Evolutionary conservation across 1,139 yeast genomes (phyloP).

Genomic region (Suhomyces taliae): DNA sequence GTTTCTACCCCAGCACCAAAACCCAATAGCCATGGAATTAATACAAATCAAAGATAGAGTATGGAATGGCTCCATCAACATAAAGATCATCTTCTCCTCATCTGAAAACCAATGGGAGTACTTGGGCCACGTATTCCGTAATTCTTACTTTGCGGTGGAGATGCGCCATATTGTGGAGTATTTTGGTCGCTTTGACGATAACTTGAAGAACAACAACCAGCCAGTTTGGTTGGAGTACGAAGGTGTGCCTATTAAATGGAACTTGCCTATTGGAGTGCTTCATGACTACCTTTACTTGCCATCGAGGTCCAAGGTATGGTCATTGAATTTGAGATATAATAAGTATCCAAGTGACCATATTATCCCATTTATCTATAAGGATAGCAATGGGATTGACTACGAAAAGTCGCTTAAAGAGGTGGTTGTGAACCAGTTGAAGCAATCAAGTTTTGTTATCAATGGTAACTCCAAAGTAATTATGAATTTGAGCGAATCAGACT

Average conservation of each 20-base stretch:
- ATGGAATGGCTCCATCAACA: constrained; percentile 60
- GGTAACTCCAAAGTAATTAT: constrained; percentile 76
- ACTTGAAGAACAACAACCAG: constrained; percentile 19
- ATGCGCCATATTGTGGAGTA: constrained; percentile 42
- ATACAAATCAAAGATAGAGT: constrained; percentile 35
- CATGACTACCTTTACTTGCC: constrained; percentile 50
- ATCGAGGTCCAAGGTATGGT: constrained; percentile 40
- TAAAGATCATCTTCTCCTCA: constrained; percentile 29
- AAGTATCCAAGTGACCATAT: constrained; percentile 53
- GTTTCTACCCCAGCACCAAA: background rate
- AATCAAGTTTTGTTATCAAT: constrained; percentile 68
- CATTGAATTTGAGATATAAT: constrained; percentile 41
- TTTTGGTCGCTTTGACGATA: constrained; percentile 40
- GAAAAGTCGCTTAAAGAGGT: constrained; percentile 42
- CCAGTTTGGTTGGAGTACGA: constrained; percentile 70
- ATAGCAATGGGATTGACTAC: constrained; percentile 20
- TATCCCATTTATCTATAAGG: constrained; percentile 41
- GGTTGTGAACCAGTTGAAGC: constrained; percentile 78
- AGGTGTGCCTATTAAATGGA: constrained; percentile 70
- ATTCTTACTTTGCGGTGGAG: constrained; percentile 58
- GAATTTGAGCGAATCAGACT: constrained; percentile 64
- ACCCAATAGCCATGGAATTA: background rate
- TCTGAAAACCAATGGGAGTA: constrained; percentile 17
- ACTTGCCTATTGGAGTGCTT: constrained; percentile 72
- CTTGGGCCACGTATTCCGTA: constrained; percentile 36